Conservation (phyloP, 2,329 filamentous ascomycete genomes). For the Waltergamsia citrina region DNA sequence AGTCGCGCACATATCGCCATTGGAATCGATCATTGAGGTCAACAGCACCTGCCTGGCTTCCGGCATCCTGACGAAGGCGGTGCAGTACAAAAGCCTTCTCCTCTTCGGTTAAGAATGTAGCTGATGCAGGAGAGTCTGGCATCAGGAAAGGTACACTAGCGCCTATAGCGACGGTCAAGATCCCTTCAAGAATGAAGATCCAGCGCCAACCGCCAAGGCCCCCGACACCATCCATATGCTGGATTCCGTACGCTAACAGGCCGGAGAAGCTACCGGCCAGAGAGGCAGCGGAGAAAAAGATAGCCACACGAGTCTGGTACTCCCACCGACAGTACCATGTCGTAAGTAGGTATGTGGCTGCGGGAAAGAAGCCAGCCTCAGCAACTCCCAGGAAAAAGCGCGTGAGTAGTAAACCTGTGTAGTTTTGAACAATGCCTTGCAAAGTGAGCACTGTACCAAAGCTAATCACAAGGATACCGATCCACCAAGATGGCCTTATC, state of each 20-base stretch:
- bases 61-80: constrained; percentile 1
- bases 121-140: constrained; percentile 8
- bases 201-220: constrained; percentile 12
- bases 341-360: constrained; percentile 1
- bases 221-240: constrained; percentile 11
- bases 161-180: constrained; percentile 20
- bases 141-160: constrained; percentile 39
- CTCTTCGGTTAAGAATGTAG: constrained; percentile 1
- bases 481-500: constrained; percentile 6
- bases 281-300: constrained; percentile 16
- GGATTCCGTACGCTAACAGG: constrained; percentile 12
- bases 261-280: constrained; percentile 14
- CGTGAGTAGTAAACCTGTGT: constrained; percentile 32
- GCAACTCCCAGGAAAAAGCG: constrained; percentile 31
- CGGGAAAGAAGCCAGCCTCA: constrained; percentile 29
- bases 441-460: constrained; percentile 4
- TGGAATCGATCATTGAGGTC: constrained; percentile 3
- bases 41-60: constrained; percentile 1
- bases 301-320: constrained; percentile 12
- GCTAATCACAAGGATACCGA: constrained; percentile 4
- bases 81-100: constrained; percentile 2
- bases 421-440: constrained; percentile 30
- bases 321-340: constrained; percentile 4
- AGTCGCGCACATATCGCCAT: no score
- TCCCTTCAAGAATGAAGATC: constrained; percentile 15